These are phyloP conservation scores for Neurospora sp. DNA, from an alignment of 495 filamentous ascomycete genomes.

Conservation along the genomic window DNA sequence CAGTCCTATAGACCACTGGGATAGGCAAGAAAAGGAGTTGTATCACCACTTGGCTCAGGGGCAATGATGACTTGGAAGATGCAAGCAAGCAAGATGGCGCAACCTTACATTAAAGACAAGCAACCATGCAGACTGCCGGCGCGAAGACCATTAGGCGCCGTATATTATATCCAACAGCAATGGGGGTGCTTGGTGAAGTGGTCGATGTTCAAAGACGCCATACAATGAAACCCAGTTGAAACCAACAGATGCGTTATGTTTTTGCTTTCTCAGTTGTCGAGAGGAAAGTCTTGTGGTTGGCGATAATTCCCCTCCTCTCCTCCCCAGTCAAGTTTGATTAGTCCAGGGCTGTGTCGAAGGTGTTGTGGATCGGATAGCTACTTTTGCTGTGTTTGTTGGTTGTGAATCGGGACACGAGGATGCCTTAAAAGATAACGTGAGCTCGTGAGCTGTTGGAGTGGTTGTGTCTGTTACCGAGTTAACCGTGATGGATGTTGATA, in stretches of 20 bases:
- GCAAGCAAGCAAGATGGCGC: slow-evolving; percentile 1
- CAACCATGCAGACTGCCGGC: slow-evolving; percentile 2
- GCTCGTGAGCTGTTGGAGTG: background rate
- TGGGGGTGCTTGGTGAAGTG: background rate
- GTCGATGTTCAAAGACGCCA: background rate
- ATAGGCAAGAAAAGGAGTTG: background rate
- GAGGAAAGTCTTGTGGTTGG: background rate
- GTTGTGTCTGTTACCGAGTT: background rate
- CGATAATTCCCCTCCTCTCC: background rate
- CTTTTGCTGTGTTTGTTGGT: background rate
- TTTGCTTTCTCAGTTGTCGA: background rate
- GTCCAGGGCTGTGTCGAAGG: background rate
- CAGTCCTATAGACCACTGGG: background rate
- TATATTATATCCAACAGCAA: slow-evolving; percentile 2
- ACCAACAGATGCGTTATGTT: background rate
- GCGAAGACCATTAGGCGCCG: slow-evolving; percentile 2
- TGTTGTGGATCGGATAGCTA: background rate
- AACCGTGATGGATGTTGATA: background rate
- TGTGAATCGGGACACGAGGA: background rate
- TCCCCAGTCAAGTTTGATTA: background rate
- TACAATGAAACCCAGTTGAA: background rate
- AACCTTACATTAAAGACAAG: slow-evolving; percentile 5
- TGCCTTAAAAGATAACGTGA: background rate
- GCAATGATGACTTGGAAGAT: background rate
- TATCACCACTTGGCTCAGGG: background rate